phyloP scores from a whole-genome alignment of 177 flowering plant species.

The Vitis hybrid region DNA sequence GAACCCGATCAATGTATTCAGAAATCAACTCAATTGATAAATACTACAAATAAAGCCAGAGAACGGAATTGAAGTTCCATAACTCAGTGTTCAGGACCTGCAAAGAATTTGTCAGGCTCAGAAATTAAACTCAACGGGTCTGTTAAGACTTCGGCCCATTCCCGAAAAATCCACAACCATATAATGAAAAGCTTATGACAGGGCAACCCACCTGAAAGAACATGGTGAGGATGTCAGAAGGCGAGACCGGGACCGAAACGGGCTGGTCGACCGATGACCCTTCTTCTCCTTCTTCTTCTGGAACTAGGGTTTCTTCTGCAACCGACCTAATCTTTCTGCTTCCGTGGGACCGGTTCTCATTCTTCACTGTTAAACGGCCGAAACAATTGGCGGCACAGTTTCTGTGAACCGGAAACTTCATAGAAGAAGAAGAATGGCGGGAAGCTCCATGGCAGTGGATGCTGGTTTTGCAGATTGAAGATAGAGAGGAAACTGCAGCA shows the following conservation, averaged over 20 bases:
- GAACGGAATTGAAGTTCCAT: too few relatives aligned
- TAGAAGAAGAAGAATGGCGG: neutral
- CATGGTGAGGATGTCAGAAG: constrained; percentile 82
- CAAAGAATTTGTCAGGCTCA: too few relatives aligned
- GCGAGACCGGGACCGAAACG: constrained; percentile 73
- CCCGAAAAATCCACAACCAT: too few relatives aligned
- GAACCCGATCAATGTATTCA: too few relatives aligned
- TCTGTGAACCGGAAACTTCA: constrained; percentile 6
- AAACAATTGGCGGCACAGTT: neutral
- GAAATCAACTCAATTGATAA: too few relatives aligned
- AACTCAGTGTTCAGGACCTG: too few relatives aligned
- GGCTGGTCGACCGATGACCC: constrained; percentile 19
- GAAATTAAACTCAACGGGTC: too few relatives aligned
- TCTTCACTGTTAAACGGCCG: constrained; percentile 16
- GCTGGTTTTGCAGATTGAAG: constrained; percentile 18
- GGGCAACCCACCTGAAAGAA: constrained; percentile 58
- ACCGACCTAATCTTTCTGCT: constrained; percentile 29
- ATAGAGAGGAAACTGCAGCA: constrained; percentile 26
- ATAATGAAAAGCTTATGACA: neutral
- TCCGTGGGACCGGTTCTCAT: neutral
- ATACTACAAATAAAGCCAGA: too few relatives aligned
- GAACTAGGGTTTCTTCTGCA: constrained; percentile 47
- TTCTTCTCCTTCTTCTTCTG: constrained; percentile 26
- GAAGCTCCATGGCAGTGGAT: constrained; percentile 6
- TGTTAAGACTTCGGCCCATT: neutral